These are phyloP conservation scores for Porcisia hertigi DNA, from an alignment of 208 protist species.

Conservation along the genomic window DNA sequence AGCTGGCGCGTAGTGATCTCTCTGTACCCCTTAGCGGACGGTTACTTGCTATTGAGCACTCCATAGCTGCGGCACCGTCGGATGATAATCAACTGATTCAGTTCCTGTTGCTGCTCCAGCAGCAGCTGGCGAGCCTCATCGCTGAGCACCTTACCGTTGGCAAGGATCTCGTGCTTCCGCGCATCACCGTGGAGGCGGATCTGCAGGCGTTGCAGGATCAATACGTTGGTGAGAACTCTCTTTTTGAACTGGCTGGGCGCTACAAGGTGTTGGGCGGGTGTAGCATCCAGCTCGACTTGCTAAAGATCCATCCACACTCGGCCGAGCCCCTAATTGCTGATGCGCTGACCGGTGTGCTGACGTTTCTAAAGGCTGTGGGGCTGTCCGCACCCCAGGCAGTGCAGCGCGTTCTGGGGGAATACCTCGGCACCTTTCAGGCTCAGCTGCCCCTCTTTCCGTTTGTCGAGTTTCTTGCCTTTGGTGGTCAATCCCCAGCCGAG, in stretches of 20 bases:
- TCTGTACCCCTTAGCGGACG: slow-evolving; percentile 45
- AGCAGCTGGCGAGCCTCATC: slow-evolving; percentile 56
- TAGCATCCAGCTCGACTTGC: slow-evolving; percentile 80
- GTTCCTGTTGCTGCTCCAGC: slow-evolving; percentile 77
- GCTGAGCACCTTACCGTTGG: slow-evolving; percentile 33
- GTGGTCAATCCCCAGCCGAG: slow-evolving; percentile 27
- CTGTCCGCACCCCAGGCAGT: slow-evolving; percentile 51
- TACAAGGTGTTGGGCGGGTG: slow-evolving; percentile 71
- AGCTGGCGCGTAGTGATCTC: slow-evolving; percentile 54
- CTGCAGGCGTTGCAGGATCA: slow-evolving; percentile 46
- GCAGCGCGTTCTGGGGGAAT: slow-evolving; percentile 61
- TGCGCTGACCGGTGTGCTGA: slow-evolving; percentile 49
- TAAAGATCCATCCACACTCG: slow-evolving; percentile 70
- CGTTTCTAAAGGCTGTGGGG: slow-evolving; percentile 57
- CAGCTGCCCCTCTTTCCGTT: slow-evolving; percentile 70
- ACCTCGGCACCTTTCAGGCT: slow-evolving; percentile 59
- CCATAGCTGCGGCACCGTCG: slow-evolving; percentile 38
- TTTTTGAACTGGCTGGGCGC: slow-evolving; percentile 68
- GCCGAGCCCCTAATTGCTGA: slow-evolving; percentile 44
- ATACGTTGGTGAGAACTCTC: slow-evolving; percentile 52
- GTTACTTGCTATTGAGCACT: slow-evolving; percentile 49
- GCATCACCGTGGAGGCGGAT: slow-evolving; percentile 37
- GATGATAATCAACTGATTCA: slow-evolving; percentile 46
- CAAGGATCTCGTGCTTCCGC: slow-evolving; percentile 27
- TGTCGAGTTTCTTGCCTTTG: slow-evolving; percentile 62